Conservation (phyloP, 2,329 filamentous ascomycete species). For the Fusarium agapanthi region DNA sequence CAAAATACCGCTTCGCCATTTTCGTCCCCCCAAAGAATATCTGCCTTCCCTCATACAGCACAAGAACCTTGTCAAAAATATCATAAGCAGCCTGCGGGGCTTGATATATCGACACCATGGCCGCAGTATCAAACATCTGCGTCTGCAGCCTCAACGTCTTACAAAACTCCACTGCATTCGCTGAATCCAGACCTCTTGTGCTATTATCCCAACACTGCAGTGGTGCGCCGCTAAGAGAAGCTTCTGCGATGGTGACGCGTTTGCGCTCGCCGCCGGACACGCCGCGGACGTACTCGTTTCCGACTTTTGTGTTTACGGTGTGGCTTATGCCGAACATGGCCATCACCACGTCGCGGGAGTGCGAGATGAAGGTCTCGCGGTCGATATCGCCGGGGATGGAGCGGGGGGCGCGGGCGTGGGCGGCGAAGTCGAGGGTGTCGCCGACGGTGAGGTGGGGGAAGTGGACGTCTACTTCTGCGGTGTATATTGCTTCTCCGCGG, state of each 20-base stretch:
- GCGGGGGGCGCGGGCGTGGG: conserved; percentile 70
- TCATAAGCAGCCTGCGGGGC: conserved; percentile 54
- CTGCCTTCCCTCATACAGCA: conserved; percentile 74
- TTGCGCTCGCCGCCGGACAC: conserved; percentile 63
- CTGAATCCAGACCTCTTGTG: conserved; percentile 70
- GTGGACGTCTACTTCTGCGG: conserved; percentile 81
- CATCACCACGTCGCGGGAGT: conserved; percentile 74
- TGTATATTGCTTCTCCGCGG: conserved; percentile 84
- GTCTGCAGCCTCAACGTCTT: conserved; percentile 67
- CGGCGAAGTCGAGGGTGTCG: conserved; percentile 79
- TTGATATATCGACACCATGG: conserved; percentile 72
- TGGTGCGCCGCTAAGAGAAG: conserved; percentile 48
- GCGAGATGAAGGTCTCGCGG: conserved; percentile 61
- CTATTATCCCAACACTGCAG: conserved; percentile 78
- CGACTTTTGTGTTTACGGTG: conserved; percentile 73
- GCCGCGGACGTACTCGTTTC: conserved; percentile 73
- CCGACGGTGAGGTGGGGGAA: conserved; percentile 79
- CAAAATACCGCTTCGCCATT: conserved; percentile 40
- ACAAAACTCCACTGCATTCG: conserved; percentile 73
- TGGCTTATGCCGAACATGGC: conserved; percentile 75
- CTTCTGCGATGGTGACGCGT: conserved; percentile 51
- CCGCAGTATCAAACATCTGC: conserved; percentile 65
- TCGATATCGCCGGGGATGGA: conserved; percentile 64
- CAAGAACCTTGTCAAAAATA: conserved; percentile 73
- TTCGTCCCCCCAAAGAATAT: conserved; percentile 55